Conservation (phyloP, 2,329 filamentous ascomycete genomes). For the Penicillium sp. region DNA sequence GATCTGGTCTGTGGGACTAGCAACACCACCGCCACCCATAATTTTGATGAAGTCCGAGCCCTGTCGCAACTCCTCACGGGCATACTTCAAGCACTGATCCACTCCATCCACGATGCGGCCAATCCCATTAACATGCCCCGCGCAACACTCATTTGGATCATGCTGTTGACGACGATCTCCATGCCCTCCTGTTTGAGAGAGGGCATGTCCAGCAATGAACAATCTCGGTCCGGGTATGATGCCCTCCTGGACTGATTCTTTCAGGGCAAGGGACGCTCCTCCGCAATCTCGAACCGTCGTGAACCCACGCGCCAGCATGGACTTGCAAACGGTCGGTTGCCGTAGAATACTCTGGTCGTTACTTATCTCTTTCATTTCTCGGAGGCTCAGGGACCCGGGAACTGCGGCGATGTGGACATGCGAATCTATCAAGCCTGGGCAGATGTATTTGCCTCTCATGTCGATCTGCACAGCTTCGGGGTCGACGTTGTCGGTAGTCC, state of each 20-base stretch:
- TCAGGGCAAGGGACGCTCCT: conserved; percentile 1
- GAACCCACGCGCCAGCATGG: conserved; percentile 4
- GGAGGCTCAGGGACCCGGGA: neutral
- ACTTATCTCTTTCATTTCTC: neutral
- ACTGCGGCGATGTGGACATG: neutral
- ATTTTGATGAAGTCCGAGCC: conserved; percentile 10
- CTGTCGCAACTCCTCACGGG: conserved; percentile 7
- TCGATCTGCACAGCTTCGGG: neutral
- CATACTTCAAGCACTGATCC: neutral
- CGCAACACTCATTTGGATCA: neutral
- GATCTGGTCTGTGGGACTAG: conserved; percentile 4
- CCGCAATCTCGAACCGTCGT: conserved; percentile 4
- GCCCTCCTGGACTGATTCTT: conserved; percentile 1
- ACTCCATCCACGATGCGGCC: conserved; percentile 1
- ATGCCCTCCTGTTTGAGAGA: conserved; percentile 2
- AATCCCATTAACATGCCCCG: neutral
- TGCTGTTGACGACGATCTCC: neutral
- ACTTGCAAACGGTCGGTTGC: neutral
- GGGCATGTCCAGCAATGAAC: conserved; percentile 8
- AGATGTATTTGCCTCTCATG: neutral
- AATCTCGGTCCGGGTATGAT: neutral
- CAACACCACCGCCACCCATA: conserved; percentile 10
- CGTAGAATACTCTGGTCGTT: neutral
- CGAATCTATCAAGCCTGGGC: neutral
- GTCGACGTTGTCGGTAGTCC: neutral